Evolutionary conservation across 2,329 filamentous ascomycete species (phyloP).

Genomic region (Aspergillus fumigatus): DNA sequence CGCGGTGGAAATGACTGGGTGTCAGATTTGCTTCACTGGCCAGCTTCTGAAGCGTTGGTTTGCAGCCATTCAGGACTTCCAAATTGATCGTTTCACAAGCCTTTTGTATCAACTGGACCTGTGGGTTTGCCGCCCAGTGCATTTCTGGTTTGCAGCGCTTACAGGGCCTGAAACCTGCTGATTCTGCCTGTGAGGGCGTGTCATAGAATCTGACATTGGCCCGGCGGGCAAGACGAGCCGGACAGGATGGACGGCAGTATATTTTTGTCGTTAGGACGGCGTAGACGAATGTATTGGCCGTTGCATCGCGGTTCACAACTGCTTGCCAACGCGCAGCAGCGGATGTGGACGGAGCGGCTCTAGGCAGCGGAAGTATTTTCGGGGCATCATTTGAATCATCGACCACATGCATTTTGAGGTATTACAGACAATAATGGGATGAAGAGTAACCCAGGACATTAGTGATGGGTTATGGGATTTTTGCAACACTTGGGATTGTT

Average conservation of each 20-base stretch:
- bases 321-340: slow-evolving; percentile 40
- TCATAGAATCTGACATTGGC: slow-evolving; percentile 54
- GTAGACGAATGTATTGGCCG: slow-evolving; percentile 51
- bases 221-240: slow-evolving; percentile 54
- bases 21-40: slow-evolving; percentile 47
- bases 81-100: slow-evolving; percentile 30
- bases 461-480: background rate
- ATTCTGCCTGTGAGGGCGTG: slow-evolving; percentile 43
- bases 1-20: slow-evolving; percentile 51
- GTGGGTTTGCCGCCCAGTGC: slow-evolving; percentile 26
- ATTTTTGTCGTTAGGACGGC: slow-evolving; percentile 53
- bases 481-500: background rate
- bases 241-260: slow-evolving; percentile 54
- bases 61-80: slow-evolving; percentile 20
- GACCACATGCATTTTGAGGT: background rate
- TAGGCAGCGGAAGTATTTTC: slow-evolving; percentile 20
- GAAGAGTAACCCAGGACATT: background rate
- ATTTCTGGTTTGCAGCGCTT: slow-evolving; percentile 52
- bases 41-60: slow-evolving; percentile 42
- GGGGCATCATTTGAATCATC: background rate
- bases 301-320: slow-evolving; percentile 41
- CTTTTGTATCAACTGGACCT: slow-evolving; percentile 25
- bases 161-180: slow-evolving; percentile 51
- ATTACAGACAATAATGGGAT: slow-evolving; percentile 1
- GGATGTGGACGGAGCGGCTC: slow-evolving; percentile 17